Percentiles rank a stretch among this genome's conserved stretches.
These are phyloP conservation scores for Pseudonectria buxi DNA, from an alignment of 2,329 filamentous ascomycete genomes.

Conservation along the genomic window DNA sequence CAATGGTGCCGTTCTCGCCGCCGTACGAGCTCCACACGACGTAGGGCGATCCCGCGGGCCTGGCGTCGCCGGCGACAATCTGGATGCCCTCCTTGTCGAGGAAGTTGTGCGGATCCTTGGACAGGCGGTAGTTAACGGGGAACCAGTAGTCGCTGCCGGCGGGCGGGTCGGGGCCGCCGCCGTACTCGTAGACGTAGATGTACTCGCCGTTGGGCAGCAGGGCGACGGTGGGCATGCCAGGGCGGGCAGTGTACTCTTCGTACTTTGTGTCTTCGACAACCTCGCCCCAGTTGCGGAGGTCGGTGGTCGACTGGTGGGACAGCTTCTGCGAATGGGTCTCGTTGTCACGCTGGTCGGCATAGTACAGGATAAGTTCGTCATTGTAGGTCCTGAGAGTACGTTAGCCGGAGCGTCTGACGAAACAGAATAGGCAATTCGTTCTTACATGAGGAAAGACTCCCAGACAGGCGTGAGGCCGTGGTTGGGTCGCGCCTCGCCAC, in stretches of 20 bases:
- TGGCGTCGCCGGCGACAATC: slow-evolving; percentile 26
- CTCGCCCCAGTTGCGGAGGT: slow-evolving; percentile 53
- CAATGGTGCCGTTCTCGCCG: slow-evolving; percentile 38
- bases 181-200: slow-evolving; percentile 60
- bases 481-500: slow-evolving; percentile 53
- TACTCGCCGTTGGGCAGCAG: slow-evolving; percentile 45
- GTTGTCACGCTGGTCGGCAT: slow-evolving; percentile 62
- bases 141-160: slow-evolving; percentile 27
- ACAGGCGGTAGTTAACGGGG: slow-evolving; percentile 40
- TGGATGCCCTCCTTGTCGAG: slow-evolving; percentile 24
- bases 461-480: slow-evolving; percentile 64
- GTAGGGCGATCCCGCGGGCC: slow-evolving; percentile 35
- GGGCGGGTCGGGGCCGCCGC: slow-evolving; percentile 31
- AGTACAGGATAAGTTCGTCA: slow-evolving; percentile 57
- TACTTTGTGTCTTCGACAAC: slow-evolving; percentile 55
- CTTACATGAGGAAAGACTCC: slow-evolving; percentile 59
- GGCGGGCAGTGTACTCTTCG: slow-evolving; percentile 54
- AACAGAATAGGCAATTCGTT: not conserved
- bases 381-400: slow-evolving; percentile 39
- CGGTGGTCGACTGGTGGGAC: slow-evolving; percentile 53
- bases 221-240: slow-evolving; percentile 61
- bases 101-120: slow-evolving; percentile 32
- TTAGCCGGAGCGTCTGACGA: not conserved
- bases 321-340: slow-evolving; percentile 59
- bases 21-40: slow-evolving; percentile 38